Base-by-base conservation (phyloP, 495 filamentous ascomycete genomes). In the Physcia stellaris region DNA sequence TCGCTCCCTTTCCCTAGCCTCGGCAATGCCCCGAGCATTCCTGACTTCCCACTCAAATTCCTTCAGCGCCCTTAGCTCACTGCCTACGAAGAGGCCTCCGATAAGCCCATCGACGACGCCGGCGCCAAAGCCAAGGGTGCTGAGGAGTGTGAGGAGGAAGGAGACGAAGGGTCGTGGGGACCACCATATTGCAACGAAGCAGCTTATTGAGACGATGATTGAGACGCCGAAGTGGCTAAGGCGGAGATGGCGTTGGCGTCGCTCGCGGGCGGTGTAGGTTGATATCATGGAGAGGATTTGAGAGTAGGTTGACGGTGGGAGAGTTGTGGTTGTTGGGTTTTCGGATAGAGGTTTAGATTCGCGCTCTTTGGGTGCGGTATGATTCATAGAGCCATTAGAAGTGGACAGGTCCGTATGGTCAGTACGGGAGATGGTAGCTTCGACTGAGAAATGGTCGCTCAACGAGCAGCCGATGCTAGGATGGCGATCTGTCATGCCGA, bases 21-120 rank as follows among this genome's bases (percentile, higher is more conserved):
- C 43, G 21, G 45, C 37, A 24, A 35, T 30, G 2, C 50, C 52
- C 43, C 58, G 74, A 24, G 79, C 79, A 59, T 80, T 90, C 35
- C 60, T 59, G 11, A 98, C 77, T 62, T 98, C 92, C 80, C 86
- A 94, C 50, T 90, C 77, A 60, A 95, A 96, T 61, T 96, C 90
- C 48, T 75, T 80, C n/a, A 98, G 60, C 11, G 83, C 77, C 42
- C 84, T 65, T 42, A 94, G 45, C 61, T 98, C 90, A 47, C 72
- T 73, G 10, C 77, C 75, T 45, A 94, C 77, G 49, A 96, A 96
- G 22, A 96, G 50, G 1, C 86, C 72, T 3, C 85, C 83, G 53
- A 95, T 80, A 22, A 96, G 52, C 0, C 88, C 86, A 58, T 94
- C 81, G 13, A 93, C 43, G 4, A 81, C 68, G 1, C 90, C 92